A percentile compares a stretch with the other conserved stretches of the same genome.
These are phyloP conservation scores for Populus hybrid DNA, from an alignment of 441 rosid species.

Conservation along the genomic window DNA sequence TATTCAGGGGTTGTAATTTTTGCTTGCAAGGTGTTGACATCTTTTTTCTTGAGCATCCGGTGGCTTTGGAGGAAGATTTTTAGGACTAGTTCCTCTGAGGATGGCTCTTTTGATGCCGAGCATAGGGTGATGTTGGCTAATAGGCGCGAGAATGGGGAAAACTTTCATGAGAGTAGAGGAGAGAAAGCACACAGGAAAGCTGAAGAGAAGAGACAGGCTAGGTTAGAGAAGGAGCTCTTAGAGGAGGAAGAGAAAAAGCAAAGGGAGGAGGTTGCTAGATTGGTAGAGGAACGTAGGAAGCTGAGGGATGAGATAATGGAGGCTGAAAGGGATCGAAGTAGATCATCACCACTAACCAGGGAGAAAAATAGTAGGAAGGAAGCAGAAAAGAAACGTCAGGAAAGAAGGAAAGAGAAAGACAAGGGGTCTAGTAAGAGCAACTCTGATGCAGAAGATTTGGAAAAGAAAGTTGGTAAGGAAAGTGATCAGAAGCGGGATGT, in stretches of 20 bases:
- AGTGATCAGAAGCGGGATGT: conserved; percentile 52
- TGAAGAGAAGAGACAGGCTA: conserved; percentile 95
- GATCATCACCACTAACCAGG: conserved; percentile 43
- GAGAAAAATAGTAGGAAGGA: conserved; percentile 67
- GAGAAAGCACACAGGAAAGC: conserved; percentile 98
- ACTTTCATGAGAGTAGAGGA: conserved; percentile 64
- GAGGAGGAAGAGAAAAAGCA: conserved; percentile 98
- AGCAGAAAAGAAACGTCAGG: conserved; percentile 74
- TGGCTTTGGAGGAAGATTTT: conserved; percentile 94
- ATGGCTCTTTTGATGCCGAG: conserved; percentile 54
- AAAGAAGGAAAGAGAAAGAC: conserved; percentile 86
- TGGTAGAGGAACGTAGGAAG: conserved; percentile 89
- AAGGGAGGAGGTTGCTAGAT: conserved; percentile 91
- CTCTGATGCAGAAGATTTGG: conserved; percentile 84
- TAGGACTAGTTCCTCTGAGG: conserved; percentile 73
- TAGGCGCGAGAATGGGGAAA: conserved; percentile 61
- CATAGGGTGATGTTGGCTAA: conserved; percentile 59
- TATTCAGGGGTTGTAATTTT: conserved; percentile 67
- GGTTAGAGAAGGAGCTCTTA: conserved; percentile 78
- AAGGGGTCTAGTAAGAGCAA: conserved; percentile 85
- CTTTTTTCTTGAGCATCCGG: conserved; percentile 79
- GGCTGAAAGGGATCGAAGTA: conserved; percentile 60
- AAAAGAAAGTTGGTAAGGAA: conserved; percentile 63
- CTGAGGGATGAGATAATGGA: conserved; percentile 75
- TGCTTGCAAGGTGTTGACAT: conserved; percentile 61